These are phyloP conservation scores for Malbranchea cinnamomea DNA, from an alignment of 2,329 filamentous ascomycete species.

Conservation along the genomic window DNA sequence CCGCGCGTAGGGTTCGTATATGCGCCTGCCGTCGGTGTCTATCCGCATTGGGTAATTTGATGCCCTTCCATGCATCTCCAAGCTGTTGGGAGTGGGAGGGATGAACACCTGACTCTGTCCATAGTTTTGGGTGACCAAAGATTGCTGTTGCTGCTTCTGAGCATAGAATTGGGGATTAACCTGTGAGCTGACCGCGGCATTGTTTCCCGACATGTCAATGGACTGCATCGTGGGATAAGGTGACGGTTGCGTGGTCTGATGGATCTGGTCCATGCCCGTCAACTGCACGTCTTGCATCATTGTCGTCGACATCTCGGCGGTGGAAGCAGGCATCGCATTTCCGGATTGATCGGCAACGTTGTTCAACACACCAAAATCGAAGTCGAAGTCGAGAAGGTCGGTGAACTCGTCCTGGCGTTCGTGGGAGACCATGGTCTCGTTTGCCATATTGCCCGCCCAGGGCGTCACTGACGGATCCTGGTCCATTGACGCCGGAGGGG, in stretches of 20 bases:
- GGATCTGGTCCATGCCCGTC: slow-evolving; percentile 6
- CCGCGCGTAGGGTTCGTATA: slow-evolving; percentile 31
- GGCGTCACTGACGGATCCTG: slow-evolving; percentile 20
- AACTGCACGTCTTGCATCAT: slow-evolving; percentile 8
- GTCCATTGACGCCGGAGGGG: no score
- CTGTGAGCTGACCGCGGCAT: slow-evolving; percentile 3
- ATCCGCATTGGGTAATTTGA: slow-evolving; percentile 26
- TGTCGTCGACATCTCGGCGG: slow-evolving; percentile 9
- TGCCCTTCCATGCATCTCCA: slow-evolving; percentile 31
- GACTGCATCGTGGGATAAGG: slow-evolving; percentile 6
- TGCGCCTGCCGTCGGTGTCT: slow-evolving; percentile 24
- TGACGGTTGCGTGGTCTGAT: slow-evolving; percentile 5
- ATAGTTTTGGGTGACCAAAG: slow-evolving; percentile 10
- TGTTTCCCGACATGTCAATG: slow-evolving; percentile 8
- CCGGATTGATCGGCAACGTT: slow-evolving; percentile 22
- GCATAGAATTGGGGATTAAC: slow-evolving; percentile 6
- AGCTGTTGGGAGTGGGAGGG: slow-evolving; percentile 35
- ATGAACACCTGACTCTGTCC: slow-evolving; percentile 17
- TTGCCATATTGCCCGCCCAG: slow-evolving; percentile 27
- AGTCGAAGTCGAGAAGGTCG: slow-evolving; percentile 34
- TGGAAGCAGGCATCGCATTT: slow-evolving; percentile 20
- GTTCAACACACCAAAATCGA: slow-evolving; percentile 30
- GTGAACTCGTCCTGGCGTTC: slow-evolving; percentile 33
- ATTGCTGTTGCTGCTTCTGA: slow-evolving; percentile 13
- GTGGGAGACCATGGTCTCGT: slow-evolving; percentile 25